Conservation (phyloP, 805 yeast species). For the Candida wancherniae region DNA sequence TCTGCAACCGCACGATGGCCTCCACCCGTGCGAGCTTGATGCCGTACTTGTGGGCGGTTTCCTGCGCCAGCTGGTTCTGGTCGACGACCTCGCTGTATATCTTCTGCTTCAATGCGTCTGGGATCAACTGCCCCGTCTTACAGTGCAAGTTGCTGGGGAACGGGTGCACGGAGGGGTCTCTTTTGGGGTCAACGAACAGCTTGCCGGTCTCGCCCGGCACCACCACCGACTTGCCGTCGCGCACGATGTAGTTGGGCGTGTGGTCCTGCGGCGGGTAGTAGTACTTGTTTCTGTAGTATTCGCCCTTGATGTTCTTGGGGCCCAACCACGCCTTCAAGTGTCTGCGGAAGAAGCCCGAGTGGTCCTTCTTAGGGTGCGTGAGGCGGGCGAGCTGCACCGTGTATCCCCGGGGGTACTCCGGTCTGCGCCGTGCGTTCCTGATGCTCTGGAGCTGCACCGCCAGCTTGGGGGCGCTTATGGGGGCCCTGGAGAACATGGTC, state of each 20-base stretch:
- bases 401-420: conserved; percentile 35
- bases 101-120: conserved; percentile 52
- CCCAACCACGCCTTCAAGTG: conserved; percentile 76
- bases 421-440: conserved; percentile 21
- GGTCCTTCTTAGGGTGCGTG: conserved; percentile 35
- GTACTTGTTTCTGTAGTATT: conserved; percentile 72
- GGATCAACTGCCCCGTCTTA: conserved; percentile 57
- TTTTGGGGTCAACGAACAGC: conserved; percentile 11
- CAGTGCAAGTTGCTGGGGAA: conserved; percentile 75
- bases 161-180: conserved; percentile 53
- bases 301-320: conserved; percentile 78
- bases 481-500: conserved; percentile 11
- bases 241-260: conserved; percentile 66
- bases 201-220: conserved; percentile 22
- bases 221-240: conserved; percentile 38
- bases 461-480: conserved; percentile 12
- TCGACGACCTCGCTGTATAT: conserved; percentile 54
- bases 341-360: conserved; percentile 51
- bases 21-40: conserved; percentile 82
- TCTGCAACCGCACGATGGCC: conserved; percentile 70
- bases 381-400: conserved; percentile 28
- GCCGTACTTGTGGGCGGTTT: conserved; percentile 73
- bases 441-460: conserved; percentile 16
- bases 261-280: conserved; percentile 63
- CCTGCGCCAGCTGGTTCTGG: conserved; percentile 57